A percentile compares a stretch with the other conserved stretches of the same genome.
Evolutionary conservation across 192 early-diverging fungal genomes (phyloP).

Genomic region (Nowakowskiella sp.): DNA sequence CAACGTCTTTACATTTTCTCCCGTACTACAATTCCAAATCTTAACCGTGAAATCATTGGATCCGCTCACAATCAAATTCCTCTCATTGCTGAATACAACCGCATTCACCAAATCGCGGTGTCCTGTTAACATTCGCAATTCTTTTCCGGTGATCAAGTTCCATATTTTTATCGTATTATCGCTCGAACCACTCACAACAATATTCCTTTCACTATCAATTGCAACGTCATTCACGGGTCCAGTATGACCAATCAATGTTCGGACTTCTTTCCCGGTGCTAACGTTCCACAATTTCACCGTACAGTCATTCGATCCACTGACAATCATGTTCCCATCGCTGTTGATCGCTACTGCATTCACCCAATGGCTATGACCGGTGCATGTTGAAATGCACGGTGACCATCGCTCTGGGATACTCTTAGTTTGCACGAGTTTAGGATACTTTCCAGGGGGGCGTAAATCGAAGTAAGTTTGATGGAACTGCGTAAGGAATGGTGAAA

Average conservation of each 20-base stretch:
- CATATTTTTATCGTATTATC: constrained; percentile 88
- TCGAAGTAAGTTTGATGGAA: too few species aligned
- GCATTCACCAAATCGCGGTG: constrained; percentile 95
- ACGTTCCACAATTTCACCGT: constrained; percentile 75
- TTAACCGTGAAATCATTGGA: constrained; percentile 76
- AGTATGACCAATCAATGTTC: constrained; percentile 48
- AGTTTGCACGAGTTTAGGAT: too few species aligned
- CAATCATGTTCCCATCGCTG: constrained; percentile 63
- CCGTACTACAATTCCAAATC: constrained; percentile 67
- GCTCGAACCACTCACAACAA: constrained; percentile 83
- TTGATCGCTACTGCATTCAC: constrained; percentile 83
- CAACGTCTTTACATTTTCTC: constrained; percentile 65
- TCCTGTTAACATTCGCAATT: constrained; percentile 59
- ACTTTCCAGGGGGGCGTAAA: too few species aligned
- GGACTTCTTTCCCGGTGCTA: constrained; percentile 45
- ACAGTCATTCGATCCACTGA: constrained; percentile 73
- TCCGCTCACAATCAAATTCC: constrained; percentile 66
- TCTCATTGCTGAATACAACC: constrained; percentile 65
- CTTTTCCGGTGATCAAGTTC: constrained; percentile 49
- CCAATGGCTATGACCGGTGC: constrained; percentile 71
- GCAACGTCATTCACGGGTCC: constrained; percentile 61
- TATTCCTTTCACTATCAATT: constrained; percentile 63
- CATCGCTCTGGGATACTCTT: too few species aligned
- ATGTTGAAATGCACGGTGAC: too few species aligned
- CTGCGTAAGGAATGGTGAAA: too few species aligned